These are phyloP conservation scores for Suhomyces faveliae DNA, from an alignment of 805 yeast genomes.

Conservation along the genomic window DNA sequence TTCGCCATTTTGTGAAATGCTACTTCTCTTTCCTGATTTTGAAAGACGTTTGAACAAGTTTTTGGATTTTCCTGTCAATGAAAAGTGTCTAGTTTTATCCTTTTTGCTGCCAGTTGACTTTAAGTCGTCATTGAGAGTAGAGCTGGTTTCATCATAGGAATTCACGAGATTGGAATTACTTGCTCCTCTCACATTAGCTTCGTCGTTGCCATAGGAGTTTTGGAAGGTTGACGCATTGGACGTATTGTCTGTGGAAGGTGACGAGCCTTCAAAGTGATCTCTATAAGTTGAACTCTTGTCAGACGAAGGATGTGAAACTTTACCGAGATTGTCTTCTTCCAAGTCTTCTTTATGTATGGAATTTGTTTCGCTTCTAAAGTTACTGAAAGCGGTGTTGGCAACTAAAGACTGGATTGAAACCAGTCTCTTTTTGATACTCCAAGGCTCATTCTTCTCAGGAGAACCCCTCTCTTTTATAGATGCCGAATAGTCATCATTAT, in stretches of 20 bases:
- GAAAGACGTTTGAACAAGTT: slow-evolving; percentile 36
- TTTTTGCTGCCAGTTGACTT: slow-evolving; percentile 7
- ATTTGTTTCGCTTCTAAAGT: slow-evolving; percentile 20
- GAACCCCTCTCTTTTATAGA: slow-evolving; percentile 8
- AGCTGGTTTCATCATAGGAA: not conserved
- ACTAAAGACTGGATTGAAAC: slow-evolving; percentile 26
- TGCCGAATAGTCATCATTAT: not conserved
- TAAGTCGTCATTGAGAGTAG: not conserved
- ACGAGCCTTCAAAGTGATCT: slow-evolving; percentile 7
- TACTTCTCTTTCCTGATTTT: slow-evolving; percentile 18
- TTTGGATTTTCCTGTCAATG: slow-evolving; percentile 28
- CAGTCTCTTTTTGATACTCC: slow-evolving; percentile 15
- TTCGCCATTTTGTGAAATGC: not conserved
- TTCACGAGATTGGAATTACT: slow-evolving; percentile 4
- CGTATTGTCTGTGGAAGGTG: slow-evolving; percentile 7
- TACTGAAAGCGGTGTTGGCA: slow-evolving; percentile 37
- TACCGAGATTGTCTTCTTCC: not conserved
- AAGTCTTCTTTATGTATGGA: slow-evolving; percentile 1
- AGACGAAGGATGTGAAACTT: slow-evolving; percentile 6
- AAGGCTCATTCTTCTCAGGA: slow-evolving; percentile 5
- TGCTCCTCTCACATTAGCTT: not conserved
- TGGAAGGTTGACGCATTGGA: slow-evolving; percentile 5
- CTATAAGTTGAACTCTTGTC: slow-evolving; percentile 6
- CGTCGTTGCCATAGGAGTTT: slow-evolving; percentile 2
- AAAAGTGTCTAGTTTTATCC: slow-evolving; percentile 24